These are phyloP conservation scores for Stramenopiles sp. DNA, from an alignment of 352 stramenopile species.

Conservation along the genomic window DNA sequence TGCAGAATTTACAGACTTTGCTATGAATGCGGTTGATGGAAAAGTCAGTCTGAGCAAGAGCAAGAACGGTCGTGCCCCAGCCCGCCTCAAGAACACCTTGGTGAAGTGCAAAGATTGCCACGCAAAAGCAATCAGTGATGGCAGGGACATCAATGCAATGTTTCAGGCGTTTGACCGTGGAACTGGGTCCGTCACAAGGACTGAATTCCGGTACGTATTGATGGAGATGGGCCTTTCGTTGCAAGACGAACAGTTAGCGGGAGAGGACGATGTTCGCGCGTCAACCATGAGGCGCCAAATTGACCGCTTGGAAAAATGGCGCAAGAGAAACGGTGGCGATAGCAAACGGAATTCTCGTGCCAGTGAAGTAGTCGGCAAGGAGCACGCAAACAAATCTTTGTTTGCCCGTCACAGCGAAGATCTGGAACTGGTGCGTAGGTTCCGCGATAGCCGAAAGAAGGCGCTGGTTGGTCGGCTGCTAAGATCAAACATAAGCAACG, in stretches of 20 bases:
- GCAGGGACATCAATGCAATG: background rate
- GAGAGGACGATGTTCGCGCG: background rate
- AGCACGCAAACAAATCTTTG: background rate
- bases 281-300: conserved; percentile 3
- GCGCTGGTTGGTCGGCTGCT: conserved; percentile 67
- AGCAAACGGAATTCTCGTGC: background rate
- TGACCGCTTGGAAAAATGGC: background rate
- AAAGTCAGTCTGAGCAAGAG: background rate
- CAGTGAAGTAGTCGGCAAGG: background rate
- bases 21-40: conserved; percentile 7
- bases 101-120: background rate
- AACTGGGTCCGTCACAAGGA: background rate
- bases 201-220: conserved; percentile 22
- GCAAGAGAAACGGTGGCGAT: background rate
- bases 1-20: conserved; percentile 19
- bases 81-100: background rate
- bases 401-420: conserved; percentile 36
- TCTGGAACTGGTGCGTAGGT: conserved; percentile 63
- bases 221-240: conserved; percentile 71
- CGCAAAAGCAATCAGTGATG: background rate
- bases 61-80: background rate
- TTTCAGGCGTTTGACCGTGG: conserved; percentile 12
- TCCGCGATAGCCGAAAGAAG: conserved; percentile 77
- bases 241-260: conserved; percentile 26
- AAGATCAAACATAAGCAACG: conserved; percentile 56